These are phyloP conservation scores for Phialemonium atrogriseum DNA, from an alignment of 2,329 filamentous ascomycete species.

Conservation along the genomic window DNA sequence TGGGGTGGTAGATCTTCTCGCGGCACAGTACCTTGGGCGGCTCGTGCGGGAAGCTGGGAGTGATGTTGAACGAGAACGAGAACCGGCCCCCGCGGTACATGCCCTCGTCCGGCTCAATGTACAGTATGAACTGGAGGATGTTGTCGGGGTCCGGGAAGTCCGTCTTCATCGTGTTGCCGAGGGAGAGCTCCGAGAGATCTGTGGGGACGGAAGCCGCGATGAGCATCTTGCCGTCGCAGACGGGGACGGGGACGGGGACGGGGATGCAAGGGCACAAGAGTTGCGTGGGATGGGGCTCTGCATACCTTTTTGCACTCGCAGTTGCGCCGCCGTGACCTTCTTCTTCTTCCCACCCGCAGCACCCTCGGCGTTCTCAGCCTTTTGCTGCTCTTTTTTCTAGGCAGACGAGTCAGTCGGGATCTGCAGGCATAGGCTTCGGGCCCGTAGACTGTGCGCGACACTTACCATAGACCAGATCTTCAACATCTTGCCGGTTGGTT, in stretches of 20 bases:
- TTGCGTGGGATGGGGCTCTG: constrained; percentile 1
- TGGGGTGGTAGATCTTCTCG: constrained; percentile 98
- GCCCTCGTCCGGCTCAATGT: constrained; percentile 77
- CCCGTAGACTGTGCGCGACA: constrained; percentile 5
- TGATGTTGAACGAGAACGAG: constrained; percentile 85
- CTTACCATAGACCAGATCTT: constrained; percentile 99
- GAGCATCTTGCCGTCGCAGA: not conserved
- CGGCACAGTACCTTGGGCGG: constrained; percentile 95
- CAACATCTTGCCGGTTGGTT: constrained; percentile 61
- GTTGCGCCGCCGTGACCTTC: constrained; percentile 93
- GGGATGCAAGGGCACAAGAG: not conserved
- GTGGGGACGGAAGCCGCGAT: constrained; percentile 4
- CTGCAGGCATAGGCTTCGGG: constrained; percentile 10
- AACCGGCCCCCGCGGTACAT: constrained; percentile 85
- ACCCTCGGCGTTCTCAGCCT: constrained; percentile 75
- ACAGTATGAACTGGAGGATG: constrained; percentile 76
- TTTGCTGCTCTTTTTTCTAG: constrained; percentile 96
- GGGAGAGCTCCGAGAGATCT: constrained; percentile 76
- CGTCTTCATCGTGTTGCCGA: constrained; percentile 73
- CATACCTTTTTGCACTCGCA: constrained; percentile 90
- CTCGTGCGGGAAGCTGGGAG: constrained; percentile 93
- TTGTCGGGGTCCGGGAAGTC: constrained; percentile 77
- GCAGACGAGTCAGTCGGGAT: constrained; percentile 22
- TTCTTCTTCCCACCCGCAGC: constrained; percentile 80
- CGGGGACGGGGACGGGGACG: not conserved